Base-by-base conservation (phyloP, 495 filamentous ascomycete genomes). In the Penicillium canariense region DNA sequence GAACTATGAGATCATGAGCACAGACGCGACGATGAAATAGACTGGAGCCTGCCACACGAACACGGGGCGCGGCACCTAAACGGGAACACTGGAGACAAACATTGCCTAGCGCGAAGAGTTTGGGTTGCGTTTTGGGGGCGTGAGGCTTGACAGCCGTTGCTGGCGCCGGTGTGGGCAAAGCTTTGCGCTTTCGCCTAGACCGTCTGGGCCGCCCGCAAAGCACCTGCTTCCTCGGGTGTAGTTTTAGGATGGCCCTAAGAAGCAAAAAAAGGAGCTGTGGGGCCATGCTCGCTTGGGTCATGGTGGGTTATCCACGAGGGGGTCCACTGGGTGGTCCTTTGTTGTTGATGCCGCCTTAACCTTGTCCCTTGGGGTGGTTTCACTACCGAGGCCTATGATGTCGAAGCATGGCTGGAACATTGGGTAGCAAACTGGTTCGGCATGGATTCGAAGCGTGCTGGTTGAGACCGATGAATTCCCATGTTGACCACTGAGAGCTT, bases 71-170 rank as follows among this genome's bases (percentile, higher is more conserved):
- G 27, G 42, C n/a, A 15, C 32, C 42, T 25, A 43, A 50, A 47
- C 31, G 27, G 36, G 43, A 34, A 47, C 47, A 34, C 26, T 35
- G 31, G 44, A 34, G 52, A 53, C 52, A 48, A 50, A 56, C 45
- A 53, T 52, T 18, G 27, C 47, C 42, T 26, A 46, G 56, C 56
- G 54, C 50, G 50, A 34, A 35, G 17, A 25, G 55, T 54, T 44
- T 52, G 50, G 49, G 48, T 56, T 46, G 39, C 48, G 32, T 55
- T 47, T 46, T 55, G 22, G 36, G 52, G 52, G 31, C 26, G 34
- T 3, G 36, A 58, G 53, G 52, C 45, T 50, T 66, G 62, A 66
- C 62, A 66, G 62, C 62, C 62, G 62, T 66, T 65, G 55, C 34
- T 54, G 55, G 42, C 30, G 52, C 55, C 47, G 43, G 43, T 20